Conservation (phyloP, 1,139 yeast species). For the Geotrichum europaeum region DNA sequence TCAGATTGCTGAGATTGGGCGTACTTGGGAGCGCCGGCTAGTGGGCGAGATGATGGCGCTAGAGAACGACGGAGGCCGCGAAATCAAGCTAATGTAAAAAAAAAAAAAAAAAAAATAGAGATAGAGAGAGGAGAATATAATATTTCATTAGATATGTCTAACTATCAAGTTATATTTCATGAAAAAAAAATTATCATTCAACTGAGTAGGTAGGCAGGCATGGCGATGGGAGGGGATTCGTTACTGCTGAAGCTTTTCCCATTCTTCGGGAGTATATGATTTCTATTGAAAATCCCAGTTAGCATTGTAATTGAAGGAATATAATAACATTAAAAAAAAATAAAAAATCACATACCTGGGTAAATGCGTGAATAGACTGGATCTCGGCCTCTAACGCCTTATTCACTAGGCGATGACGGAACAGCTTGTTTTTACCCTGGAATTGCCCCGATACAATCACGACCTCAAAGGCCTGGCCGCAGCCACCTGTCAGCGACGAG, state of each 20-base stretch:
- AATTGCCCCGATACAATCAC: conserved; percentile 73
- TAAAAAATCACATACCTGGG: conserved; percentile 60
- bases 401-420: conserved; percentile 84
- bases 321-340: not conserved
- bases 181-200: not conserved
- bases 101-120: not conserved
- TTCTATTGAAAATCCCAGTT: conserved; percentile 20
- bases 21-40: conserved; percentile 27
- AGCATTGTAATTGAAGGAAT: not conserved
- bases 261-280: conserved; percentile 31
- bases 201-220: not conserved
- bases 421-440: conserved; percentile 73
- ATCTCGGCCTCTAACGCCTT: conserved; percentile 73
- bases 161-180: not conserved
- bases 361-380: conserved; percentile 84
- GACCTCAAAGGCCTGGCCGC: conserved; percentile 79
- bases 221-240: not conserved
- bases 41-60: conserved; percentile 25
- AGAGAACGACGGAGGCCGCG: conserved; percentile 16
- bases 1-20: conserved; percentile 35
- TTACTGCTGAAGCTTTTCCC: conserved; percentile 20
- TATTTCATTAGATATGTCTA: not conserved
- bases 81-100: conserved; percentile 4
- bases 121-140: not conserved
- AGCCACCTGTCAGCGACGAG: conserved; percentile 47